Percentiles rank a stretch among this genome's conserved stretches.
phyloP scores from a whole-genome alignment of 352 stramenopile genomes.

The Thraustotheca clavata region DNA sequence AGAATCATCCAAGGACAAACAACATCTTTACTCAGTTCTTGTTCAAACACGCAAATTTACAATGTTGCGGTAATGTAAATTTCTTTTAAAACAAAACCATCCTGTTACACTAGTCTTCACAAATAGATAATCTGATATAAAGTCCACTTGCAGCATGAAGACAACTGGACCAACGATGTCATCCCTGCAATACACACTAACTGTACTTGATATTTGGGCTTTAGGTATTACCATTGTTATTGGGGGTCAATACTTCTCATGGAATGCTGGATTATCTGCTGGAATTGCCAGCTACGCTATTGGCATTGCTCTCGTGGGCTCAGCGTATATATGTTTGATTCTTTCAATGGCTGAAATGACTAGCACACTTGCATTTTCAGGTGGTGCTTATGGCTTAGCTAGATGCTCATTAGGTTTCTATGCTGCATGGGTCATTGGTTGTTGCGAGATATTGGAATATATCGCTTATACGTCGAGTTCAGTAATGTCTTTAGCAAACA shows the following conservation, averaged over 20 bases:
- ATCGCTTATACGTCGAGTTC: slow-evolving; percentile 28
- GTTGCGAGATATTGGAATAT: slow-evolving; percentile 30
- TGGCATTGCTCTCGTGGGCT: slow-evolving; percentile 23
- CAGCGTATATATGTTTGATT: slow-evolving; percentile 28
- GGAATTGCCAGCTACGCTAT: slow-evolving; percentile 27
- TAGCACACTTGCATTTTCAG: slow-evolving; percentile 27
- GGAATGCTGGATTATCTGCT: slow-evolving; percentile 27
- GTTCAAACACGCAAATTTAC: slow-evolving; percentile 15
- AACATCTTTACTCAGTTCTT: background rate
- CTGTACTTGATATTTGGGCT: slow-evolving; percentile 33
- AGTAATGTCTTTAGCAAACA: slow-evolving; percentile 24
- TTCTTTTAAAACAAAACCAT: no score
- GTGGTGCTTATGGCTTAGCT: slow-evolving; percentile 29
- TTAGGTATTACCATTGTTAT: slow-evolving; percentile 31
- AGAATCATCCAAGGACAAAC: background rate
- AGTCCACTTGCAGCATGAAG: no score
- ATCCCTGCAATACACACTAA: background rate
- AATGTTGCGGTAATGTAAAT: no score
- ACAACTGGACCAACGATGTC: background rate
- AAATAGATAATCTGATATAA: no score
- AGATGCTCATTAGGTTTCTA: slow-evolving; percentile 32
- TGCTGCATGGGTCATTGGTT: slow-evolving; percentile 30
- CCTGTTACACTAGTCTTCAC: background rate
- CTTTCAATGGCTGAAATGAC: slow-evolving; percentile 31
- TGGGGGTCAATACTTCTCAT: slow-evolving; percentile 33